These are phyloP conservation scores for Solanum pinnatisectum DNA, from an alignment of 257 asterid genomes.

Conservation along the genomic window DNA sequence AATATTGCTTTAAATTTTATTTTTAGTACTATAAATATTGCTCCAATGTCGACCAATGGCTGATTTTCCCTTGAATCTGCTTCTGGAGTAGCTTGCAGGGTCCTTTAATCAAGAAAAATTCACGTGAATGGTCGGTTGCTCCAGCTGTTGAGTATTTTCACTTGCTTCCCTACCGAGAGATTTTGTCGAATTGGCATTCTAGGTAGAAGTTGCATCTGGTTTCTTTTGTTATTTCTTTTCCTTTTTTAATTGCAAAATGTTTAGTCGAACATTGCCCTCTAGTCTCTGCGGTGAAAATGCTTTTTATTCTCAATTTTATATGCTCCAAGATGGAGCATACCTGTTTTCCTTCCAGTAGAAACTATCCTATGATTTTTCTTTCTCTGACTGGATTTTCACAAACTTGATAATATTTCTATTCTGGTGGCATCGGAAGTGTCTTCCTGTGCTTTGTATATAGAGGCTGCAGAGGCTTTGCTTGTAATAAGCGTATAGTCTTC, in stretches of 20 bases:
- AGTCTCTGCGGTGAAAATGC: background rate
- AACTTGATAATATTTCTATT: background rate
- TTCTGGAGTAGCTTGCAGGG: slow-evolving; percentile 21
- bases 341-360: background rate
- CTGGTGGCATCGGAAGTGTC: background rate
- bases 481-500: background rate
- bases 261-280: background rate
- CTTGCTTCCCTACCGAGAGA: slow-evolving; percentile 20
- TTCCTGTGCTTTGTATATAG: background rate
- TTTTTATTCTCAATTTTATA: background rate
- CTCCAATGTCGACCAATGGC: background rate
- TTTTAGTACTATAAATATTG: background rate
- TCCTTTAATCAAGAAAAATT: slow-evolving; percentile 11
- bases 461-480: background rate
- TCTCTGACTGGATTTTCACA: background rate
- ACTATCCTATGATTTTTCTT: background rate
- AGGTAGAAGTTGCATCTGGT: slow-evolving; percentile 8
- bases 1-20: background rate
- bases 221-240: background rate
- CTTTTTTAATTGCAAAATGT: background rate
- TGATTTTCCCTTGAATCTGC: background rate
- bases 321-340: background rate
- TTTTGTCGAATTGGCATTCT: slow-evolving; percentile 16
- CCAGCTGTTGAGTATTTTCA: slow-evolving; percentile 17
- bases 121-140: slow-evolving; percentile 10